Evolutionary conservation across 257 asterid genomes (phyloP).

Genomic region (Penstemon barbatus): DNA sequence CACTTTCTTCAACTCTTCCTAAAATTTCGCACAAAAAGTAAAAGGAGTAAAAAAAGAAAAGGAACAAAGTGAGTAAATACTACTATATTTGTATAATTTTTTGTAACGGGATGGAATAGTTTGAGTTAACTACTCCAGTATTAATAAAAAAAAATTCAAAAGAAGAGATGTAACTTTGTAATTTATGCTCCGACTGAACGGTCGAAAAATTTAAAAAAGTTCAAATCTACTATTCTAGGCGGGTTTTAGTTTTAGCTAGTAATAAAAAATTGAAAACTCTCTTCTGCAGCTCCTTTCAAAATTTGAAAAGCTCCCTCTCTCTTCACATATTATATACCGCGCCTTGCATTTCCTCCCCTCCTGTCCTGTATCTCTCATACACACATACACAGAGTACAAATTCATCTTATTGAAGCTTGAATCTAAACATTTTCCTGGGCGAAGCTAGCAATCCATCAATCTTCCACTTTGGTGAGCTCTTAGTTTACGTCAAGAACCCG

Average conservation of each 20-base stretch:
- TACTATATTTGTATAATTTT: too few species aligned
- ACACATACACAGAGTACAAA: not conserved
- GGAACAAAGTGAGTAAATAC: too few species aligned
- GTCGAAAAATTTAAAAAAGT: not conserved
- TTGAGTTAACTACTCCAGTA: too few species aligned
- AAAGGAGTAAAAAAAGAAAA: too few species aligned
- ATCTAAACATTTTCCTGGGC: constrained; percentile 13
- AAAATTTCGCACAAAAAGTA: too few species aligned
- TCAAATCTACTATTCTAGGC: not conserved
- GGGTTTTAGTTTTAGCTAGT: not conserved
- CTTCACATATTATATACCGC: constrained; percentile 26
- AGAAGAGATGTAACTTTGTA: too few species aligned
- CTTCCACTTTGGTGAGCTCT: constrained; percentile 32
- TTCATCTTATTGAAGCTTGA: constrained; percentile 23
- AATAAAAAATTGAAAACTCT: not conserved
- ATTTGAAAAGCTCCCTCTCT: constrained; percentile 45
- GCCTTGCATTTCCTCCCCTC: constrained; percentile 9
- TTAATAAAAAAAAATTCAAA: too few species aligned
- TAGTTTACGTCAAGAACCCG: not conserved
- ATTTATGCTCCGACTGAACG: not conserved
- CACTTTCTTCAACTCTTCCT: too few species aligned
- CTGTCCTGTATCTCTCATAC: not conserved
- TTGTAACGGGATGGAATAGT: too few species aligned
- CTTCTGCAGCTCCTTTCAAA: constrained; percentile 28
- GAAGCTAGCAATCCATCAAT: constrained; percentile 11